These are phyloP conservation scores for Carpinus fangiana DNA, from an alignment of 306 rosid genomes.

Conservation along the genomic window DNA sequence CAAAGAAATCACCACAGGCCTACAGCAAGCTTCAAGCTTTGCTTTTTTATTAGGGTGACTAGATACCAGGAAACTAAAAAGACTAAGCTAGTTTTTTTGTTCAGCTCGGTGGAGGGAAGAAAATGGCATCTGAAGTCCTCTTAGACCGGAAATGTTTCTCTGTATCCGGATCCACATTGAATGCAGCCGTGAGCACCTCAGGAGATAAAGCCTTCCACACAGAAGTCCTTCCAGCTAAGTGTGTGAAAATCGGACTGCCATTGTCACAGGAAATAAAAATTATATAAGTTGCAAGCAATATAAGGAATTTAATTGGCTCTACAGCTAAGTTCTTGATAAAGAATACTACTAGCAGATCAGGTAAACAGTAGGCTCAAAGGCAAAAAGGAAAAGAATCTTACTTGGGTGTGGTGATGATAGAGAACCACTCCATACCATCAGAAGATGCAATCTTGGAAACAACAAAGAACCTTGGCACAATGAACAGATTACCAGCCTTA, in stretches of 20 bases:
- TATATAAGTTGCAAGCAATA: not conserved
- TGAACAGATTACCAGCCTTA: conserved; percentile 71
- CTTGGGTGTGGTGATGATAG: conserved; percentile 77
- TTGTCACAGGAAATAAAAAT: conserved; percentile 23
- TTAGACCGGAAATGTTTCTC: conserved; percentile 72
- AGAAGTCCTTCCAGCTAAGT: conserved; percentile 76
- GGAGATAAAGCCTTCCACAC: conserved; percentile 83
- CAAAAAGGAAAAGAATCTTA: conserved; percentile 15
- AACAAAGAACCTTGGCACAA: conserved; percentile 74
- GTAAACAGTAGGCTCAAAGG: not conserved
- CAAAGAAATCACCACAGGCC: not conserved
- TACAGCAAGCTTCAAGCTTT: conserved; percentile 8
- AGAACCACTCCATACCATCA: conserved; percentile 83
- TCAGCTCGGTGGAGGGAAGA: conserved; percentile 83
- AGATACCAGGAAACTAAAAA: not conserved
- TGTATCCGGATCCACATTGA: conserved; percentile 63
- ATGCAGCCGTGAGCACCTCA: conserved; percentile 61
- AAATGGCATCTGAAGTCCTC: conserved; percentile 69
- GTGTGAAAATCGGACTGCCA: conserved; percentile 75
- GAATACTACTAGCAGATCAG: not conserved
- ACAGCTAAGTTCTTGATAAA: not conserved
- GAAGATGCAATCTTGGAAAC: conserved; percentile 76
- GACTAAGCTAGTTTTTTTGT: not conserved
- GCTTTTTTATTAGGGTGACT: conserved; percentile 25
- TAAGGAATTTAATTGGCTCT: not conserved